phyloP scores from a whole-genome alignment of 2,329 filamentous ascomycete genomes.

The Aspergillus phoenicis region DNA sequence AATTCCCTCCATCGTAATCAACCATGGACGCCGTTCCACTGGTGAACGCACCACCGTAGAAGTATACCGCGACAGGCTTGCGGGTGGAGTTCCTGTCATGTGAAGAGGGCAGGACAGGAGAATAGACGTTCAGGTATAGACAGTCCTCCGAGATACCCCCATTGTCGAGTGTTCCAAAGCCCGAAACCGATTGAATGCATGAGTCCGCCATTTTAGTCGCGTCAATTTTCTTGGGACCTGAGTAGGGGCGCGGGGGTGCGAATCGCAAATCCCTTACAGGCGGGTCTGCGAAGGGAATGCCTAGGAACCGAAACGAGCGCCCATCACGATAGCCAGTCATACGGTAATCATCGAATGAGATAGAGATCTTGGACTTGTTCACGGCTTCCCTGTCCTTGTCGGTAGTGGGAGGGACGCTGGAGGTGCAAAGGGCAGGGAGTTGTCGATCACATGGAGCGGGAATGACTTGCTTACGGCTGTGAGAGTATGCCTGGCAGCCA shows the following conservation, averaged over 20 bases:
- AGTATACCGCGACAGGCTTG: constrained; percentile 34
- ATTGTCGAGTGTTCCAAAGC: constrained; percentile 15
- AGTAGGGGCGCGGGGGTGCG: constrained; percentile 36
- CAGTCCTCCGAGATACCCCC: constrained; percentile 37
- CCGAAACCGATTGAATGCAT: constrained; percentile 26
- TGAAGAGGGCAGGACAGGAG: constrained; percentile 30
- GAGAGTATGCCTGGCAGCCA: constrained; percentile 24
- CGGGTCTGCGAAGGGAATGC: constrained; percentile 52
- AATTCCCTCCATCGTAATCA: constrained; percentile 39
- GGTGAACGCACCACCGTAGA: constrained; percentile 38
- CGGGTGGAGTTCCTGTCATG: constrained; percentile 14
- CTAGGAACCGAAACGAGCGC: constrained; percentile 44
- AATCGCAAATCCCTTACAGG: constrained; percentile 50
- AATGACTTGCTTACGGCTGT: constrained; percentile 11
- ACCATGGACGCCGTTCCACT: constrained; percentile 30
- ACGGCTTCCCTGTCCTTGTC: constrained; percentile 19
- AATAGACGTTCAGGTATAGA: constrained; percentile 40
- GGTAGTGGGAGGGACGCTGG: constrained; percentile 24
- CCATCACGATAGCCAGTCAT: constrained; percentile 32
- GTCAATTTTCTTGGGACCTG: constrained; percentile 32
- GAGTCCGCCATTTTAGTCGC: constrained; percentile 27
- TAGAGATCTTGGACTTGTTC: constrained; percentile 22
- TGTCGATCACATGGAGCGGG: constrained; percentile 17
- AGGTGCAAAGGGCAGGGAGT: constrained; percentile 27
- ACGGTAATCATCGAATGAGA: constrained; percentile 20